Conservation (phyloP, 2,329 filamentous ascomycete genomes). For the Arthroderma sp. region DNA sequence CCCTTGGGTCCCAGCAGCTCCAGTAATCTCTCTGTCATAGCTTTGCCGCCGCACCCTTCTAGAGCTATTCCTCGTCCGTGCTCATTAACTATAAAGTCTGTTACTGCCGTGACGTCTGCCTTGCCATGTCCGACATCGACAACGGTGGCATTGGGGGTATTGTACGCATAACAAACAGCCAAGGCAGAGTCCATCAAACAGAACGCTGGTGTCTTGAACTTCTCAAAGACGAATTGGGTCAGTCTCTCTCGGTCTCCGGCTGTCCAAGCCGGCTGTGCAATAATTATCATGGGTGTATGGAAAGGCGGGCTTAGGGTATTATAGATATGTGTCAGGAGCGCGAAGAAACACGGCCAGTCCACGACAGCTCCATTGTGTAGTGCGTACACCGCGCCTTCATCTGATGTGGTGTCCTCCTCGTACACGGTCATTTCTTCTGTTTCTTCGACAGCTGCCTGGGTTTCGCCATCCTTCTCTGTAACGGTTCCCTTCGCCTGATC, state of each 20-base stretch:
- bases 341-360: constrained; percentile 87
- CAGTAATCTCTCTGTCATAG: constrained; percentile 64
- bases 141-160: constrained; percentile 67
- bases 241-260: constrained; percentile 75
- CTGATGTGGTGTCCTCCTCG: constrained; percentile 78
- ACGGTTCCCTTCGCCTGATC: constrained; percentile 11
- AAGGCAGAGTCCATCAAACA: constrained; percentile 81
- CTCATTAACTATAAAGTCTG: constrained; percentile 66
- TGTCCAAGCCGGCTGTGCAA: constrained; percentile 83
- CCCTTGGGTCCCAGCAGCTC: constrained; percentile 50
- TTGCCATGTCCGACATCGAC: constrained; percentile 88
- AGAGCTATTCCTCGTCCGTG: constrained; percentile 50
- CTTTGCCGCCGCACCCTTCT: constrained; percentile 67
- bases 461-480: constrained; percentile 17
- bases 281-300: constrained; percentile 85
- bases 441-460: constrained; percentile 23
- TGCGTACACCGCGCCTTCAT: constrained; percentile 83
- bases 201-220: constrained; percentile 86
- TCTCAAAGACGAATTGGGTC: constrained; percentile 92
- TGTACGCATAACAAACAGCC: constrained; percentile 71
- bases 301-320: constrained; percentile 79
- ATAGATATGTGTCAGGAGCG: constrained; percentile 85
- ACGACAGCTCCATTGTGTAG: constrained; percentile 69
- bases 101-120: constrained; percentile 81
- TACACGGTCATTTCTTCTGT: constrained; percentile 47